Evolutionary conservation across 2,329 filamentous ascomycete genomes (phyloP).

Genomic region (Hypoxylon sp.): DNA sequence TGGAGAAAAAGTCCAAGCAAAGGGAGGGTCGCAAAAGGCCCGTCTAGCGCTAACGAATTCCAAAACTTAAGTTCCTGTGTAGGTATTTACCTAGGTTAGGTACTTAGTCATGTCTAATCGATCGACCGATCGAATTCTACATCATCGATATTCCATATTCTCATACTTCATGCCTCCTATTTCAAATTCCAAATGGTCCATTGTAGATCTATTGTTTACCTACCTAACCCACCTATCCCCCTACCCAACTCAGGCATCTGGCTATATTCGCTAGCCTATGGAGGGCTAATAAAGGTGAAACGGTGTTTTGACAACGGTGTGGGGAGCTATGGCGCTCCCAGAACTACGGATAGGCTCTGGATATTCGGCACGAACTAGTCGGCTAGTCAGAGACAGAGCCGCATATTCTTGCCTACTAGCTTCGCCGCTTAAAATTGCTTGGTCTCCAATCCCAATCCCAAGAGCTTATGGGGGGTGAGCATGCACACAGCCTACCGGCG

Average conservation of each 20-base stretch:
- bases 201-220: slow-evolving; percentile 1
- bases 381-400: background rate
- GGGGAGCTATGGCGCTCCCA: background rate
- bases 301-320: slow-evolving; percentile 3
- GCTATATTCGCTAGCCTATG: background rate
- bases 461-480: background rate
- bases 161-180: background rate
- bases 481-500: background rate
- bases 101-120: background rate
- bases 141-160: background rate
- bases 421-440: background rate
- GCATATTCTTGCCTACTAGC: slow-evolving; percentile 1
- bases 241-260: background rate
- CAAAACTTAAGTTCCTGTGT: slow-evolving; percentile 5
- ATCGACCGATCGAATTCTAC: slow-evolving; percentile 3
- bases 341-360: background rate
- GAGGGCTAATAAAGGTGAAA: slow-evolving; percentile 27
- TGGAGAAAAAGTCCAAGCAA: background rate
- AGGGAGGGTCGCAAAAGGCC: slow-evolving; percentile 7
- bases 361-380: background rate
- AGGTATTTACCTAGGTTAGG: background rate
- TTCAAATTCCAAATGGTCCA: slow-evolving; percentile 7
- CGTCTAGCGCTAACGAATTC: slow-evolving; percentile 26
- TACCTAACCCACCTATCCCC: background rate
- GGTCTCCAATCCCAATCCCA: background rate